Percentiles rank a stretch among this genome's conserved stretches.
Evolutionary conservation across 129 eudicot genomes (phyloP).

Genomic region (Scalesia atractyloides): DNA sequence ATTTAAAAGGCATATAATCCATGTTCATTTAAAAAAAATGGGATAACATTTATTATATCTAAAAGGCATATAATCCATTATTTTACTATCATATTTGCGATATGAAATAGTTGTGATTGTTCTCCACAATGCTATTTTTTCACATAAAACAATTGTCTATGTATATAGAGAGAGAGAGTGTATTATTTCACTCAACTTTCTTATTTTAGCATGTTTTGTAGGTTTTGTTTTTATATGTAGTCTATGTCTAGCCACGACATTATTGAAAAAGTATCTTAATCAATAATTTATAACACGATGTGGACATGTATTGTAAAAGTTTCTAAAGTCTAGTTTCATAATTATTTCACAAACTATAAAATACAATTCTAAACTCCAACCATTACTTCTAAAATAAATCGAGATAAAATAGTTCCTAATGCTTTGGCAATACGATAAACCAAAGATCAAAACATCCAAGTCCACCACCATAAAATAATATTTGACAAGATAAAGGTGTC

Average conservation of each 20-base stretch:
- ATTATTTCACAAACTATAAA: background rate
- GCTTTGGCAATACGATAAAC: too few species aligned
- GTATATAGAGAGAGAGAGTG: too few species aligned
- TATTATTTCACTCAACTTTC: background rate
- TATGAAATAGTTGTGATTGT: background rate
- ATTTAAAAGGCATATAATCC: too few species aligned
- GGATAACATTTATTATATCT: background rate
- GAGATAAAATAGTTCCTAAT: too few species aligned
- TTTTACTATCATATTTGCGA: background rate
- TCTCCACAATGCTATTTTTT: too few species aligned
- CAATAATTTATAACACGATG: background rate
- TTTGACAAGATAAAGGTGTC: too few species aligned
- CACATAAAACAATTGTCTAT: background rate
- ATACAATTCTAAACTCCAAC: background rate
- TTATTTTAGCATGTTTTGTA: conserved; percentile 4
- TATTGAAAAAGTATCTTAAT: conserved; percentile 17
- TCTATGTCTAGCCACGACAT: conserved; percentile 13
- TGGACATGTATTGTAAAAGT: background rate
- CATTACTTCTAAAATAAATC: background rate
- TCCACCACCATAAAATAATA: too few species aligned
- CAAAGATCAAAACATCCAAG: too few species aligned
- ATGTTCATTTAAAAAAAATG: background rate
- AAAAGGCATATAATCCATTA: background rate
- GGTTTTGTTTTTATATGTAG: conserved; percentile 5
- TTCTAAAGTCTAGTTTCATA: background rate